phyloP scores from a whole-genome alignment of 345 rosid species.

The Eucalyptus erythrocorys region DNA sequence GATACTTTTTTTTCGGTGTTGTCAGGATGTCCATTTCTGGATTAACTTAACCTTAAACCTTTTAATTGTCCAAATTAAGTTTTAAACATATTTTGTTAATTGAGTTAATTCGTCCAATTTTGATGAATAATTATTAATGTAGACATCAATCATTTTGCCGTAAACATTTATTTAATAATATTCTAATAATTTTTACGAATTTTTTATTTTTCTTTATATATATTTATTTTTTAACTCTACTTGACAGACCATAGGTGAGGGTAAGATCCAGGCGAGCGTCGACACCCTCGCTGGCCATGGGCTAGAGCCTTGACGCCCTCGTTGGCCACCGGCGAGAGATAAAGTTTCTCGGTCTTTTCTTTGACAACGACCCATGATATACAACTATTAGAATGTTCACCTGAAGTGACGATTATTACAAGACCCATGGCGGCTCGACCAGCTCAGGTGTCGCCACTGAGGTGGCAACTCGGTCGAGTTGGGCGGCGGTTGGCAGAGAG shows the following conservation, averaged over 20 bases:
- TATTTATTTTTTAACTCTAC: too few relatives aligned
- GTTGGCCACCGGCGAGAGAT: fast-evolving
- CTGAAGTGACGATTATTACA: neutral
- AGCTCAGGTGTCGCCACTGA: neutral
- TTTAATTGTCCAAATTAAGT: too few relatives aligned
- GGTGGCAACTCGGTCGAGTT: neutral
- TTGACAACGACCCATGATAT: neutral
- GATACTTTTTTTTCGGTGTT: fast-evolving
- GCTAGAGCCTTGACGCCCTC: too few relatives aligned
- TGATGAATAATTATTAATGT: fast-evolving
- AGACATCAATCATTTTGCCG: fast-evolving
- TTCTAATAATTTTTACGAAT: fast-evolving
- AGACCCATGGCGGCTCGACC: neutral
- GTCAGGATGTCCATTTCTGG: neutral
- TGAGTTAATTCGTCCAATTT: too few relatives aligned
- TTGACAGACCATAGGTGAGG: too few relatives aligned
- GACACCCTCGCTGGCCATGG: too few relatives aligned
- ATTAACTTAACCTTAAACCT: fast-evolving
- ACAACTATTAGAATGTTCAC: neutral
- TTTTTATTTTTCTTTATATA: too few relatives aligned
- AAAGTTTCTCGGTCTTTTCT: neutral
- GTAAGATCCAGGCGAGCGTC: too few relatives aligned
- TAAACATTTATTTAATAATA: too few relatives aligned
- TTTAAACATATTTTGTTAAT: too few relatives aligned
- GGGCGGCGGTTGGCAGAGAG: neutral